Evolutionary conservation across 2,329 filamentous ascomycete species (phyloP).

Genomic region (Scleromitrula shiraiana): DNA sequence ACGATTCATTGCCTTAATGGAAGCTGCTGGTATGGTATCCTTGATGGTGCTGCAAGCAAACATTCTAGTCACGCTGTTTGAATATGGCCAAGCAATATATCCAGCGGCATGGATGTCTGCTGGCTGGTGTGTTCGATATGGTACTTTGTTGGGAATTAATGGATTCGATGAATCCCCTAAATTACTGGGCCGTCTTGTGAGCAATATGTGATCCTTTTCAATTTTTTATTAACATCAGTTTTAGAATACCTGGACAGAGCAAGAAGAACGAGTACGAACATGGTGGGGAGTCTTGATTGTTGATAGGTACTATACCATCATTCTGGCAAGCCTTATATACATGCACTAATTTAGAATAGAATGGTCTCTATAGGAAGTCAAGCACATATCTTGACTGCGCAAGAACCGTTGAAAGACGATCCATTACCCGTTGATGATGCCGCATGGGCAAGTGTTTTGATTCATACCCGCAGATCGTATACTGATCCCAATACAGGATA

Average conservation of each 20-base stretch:
- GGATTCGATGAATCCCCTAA: conserved; percentile 29
- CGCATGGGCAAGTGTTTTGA: conserved; percentile 32
- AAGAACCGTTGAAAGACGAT: conserved; percentile 24
- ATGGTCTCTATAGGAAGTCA: conserved; percentile 27
- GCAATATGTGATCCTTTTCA: conserved; percentile 6
- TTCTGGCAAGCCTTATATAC: neutral
- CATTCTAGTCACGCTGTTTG: conserved; percentile 40
- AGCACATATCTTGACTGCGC: conserved; percentile 23
- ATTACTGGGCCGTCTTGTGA: conserved; percentile 33
- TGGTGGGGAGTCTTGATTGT: conserved; percentile 43
- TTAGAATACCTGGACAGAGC: conserved; percentile 38
- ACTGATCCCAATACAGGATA: conserved; percentile 26
- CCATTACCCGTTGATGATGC: conserved; percentile 29
- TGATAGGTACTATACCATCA: conserved; percentile 31
- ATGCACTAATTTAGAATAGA: conserved; percentile 16
- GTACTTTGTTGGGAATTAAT: conserved; percentile 38
- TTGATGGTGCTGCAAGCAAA: conserved; percentile 39
- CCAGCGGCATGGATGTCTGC: conserved; percentile 42
- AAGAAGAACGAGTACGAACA: conserved; percentile 38
- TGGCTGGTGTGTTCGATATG: conserved; percentile 38
- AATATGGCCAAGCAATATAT: conserved; percentile 42
- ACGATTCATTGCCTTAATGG: conserved; percentile 34
- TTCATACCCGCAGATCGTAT: neutral
- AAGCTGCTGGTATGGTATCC: conserved; percentile 35
- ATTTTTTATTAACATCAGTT: neutral